Percentiles rank a stretch among this genome's conserved stretches.
These are phyloP conservation scores for Aegilops umbellulata DNA, from an alignment of 176 grass and related monocot species.

Conservation along the genomic window DNA sequence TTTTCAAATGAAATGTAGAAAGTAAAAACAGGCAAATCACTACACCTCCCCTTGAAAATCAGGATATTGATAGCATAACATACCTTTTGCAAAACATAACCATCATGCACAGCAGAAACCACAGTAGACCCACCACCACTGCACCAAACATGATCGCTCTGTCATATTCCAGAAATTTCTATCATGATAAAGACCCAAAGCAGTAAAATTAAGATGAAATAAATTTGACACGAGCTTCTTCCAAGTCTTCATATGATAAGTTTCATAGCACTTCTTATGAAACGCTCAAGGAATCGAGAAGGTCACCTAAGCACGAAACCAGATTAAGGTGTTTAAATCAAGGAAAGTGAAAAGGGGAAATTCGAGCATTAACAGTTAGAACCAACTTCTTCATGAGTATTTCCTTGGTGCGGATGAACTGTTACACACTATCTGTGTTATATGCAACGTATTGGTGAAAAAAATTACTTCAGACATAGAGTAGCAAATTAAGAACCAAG, in stretches of 20 bases:
- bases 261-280: neutral
- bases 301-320: neutral
- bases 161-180: constrained; percentile 26
- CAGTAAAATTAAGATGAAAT: constrained; percentile 8
- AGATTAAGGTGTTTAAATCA: neutral
- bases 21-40: neutral
- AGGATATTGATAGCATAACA: constrained; percentile 4
- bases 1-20: neutral
- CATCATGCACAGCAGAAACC: constrained; percentile 92
- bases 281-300: constrained; percentile 1
- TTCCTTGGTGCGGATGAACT: neutral
- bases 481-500: neutral
- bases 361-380: neutral
- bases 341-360: neutral
- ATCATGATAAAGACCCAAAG: constrained; percentile 2
- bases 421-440: neutral
- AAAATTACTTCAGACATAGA: neutral
- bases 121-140: constrained; percentile 95
- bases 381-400: neutral
- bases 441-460: constrained; percentile 4
- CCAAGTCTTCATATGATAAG: too few relatives aligned
- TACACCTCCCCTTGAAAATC: neutral
- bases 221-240: neutral
- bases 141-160: constrained; percentile 38
- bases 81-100: constrained; percentile 98